A percentile compares a stretch with the other conserved stretches of the same genome.
Conservation (phyloP, 345 rosid genomes). For the Melastoma malabathricum region DNA sequence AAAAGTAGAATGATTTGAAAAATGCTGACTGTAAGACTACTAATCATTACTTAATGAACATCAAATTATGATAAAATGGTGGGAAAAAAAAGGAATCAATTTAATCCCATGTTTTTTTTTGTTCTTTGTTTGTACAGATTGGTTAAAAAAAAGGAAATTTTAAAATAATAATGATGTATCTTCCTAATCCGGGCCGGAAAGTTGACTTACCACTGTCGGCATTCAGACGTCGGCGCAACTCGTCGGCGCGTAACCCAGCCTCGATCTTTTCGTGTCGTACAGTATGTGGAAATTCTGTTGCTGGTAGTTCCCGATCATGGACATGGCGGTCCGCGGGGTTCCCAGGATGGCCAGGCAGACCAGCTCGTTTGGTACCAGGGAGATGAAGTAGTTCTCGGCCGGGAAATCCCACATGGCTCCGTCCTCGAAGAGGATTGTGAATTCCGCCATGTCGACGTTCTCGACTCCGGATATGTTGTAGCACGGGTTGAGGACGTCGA, state of each 20-base stretch:
- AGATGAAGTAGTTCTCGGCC: conserved; percentile 60
- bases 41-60: too few relatives aligned
- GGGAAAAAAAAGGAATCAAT: too few relatives aligned
- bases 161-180: too few relatives aligned
- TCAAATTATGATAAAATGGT: too few relatives aligned
- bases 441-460: conserved; percentile 52
- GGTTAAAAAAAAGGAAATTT: too few relatives aligned
- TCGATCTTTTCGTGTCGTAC: conserved; percentile 72
- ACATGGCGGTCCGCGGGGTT: conserved; percentile 59
- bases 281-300: conserved; percentile 88
- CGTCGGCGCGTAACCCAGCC: conserved; percentile 77
- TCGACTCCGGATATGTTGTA: conserved; percentile 69
- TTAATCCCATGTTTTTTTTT: too few relatives aligned
- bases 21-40: too few relatives aligned
- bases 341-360: conserved; percentile 79
- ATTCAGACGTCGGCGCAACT: conserved; percentile 59
- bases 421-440: conserved; percentile 49
- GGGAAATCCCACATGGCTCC: conserved; percentile 93
- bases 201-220: too few relatives aligned
- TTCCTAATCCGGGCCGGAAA: too few relatives aligned
- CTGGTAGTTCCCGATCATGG: conserved; percentile 89
- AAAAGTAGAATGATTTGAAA: too few relatives aligned
- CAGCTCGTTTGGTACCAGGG: conserved; percentile 41
- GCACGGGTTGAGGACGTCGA: conserved; percentile 60
- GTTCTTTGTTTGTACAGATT: too few relatives aligned